phyloP scores from a whole-genome alignment of 805 yeast species.

The Pichia paraexigua region DNA sequence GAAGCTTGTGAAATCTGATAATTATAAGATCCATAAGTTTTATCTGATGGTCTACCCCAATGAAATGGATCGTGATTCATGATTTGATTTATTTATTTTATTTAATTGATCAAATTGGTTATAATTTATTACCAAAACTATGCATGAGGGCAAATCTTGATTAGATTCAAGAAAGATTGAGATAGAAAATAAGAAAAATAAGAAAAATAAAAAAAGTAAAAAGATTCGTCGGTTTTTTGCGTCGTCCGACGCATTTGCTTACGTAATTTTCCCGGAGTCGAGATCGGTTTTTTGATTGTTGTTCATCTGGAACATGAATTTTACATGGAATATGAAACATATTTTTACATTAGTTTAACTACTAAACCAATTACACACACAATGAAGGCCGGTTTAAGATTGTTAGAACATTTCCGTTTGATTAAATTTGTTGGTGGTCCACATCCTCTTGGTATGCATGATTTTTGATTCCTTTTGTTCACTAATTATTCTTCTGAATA shows the following conservation, averaged over 20 bases:
- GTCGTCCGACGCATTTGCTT: not conserved
- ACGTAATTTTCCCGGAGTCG: not conserved
- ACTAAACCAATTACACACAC: not conserved
- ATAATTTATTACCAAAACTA: not conserved
- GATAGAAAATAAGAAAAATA: not conserved
- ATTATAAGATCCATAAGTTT: constrained; percentile 75
- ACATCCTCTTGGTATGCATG: constrained; percentile 42
- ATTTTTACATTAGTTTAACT: too few species aligned
- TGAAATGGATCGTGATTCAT: constrained; percentile 94
- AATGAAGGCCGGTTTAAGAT: constrained; percentile 27
- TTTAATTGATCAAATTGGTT: not conserved
- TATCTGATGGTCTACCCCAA: constrained; percentile 94
- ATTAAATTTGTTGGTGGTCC: constrained; percentile 87
- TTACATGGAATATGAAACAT: not conserved
- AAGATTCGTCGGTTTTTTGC: too few species aligned
- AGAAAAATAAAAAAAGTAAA: not conserved
- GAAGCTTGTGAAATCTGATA: constrained; percentile 60
- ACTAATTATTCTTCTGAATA: not conserved
- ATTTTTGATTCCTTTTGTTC: not conserved
- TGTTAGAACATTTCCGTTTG: constrained; percentile 48
- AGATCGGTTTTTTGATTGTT: not conserved
- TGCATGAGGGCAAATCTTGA: not conserved
- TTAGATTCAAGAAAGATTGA: not conserved
- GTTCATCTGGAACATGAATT: not conserved
- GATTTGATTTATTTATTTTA: not conserved